Conservation (phyloP, 768 basidiomycete species). For the Mycena rosella region DNA sequence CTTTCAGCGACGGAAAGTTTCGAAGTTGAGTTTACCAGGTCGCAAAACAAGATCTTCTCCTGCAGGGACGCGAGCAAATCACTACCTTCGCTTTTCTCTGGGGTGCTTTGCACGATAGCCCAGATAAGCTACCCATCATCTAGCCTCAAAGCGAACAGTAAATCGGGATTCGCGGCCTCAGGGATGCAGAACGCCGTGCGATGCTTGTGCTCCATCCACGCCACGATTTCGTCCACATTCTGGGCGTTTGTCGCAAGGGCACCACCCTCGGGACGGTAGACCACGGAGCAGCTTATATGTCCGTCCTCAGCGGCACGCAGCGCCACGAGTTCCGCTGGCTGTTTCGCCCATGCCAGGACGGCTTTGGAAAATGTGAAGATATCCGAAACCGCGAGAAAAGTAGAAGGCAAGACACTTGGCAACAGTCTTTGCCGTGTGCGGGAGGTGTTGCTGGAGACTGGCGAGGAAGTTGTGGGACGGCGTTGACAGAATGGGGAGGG, state of each 20-base stretch:
- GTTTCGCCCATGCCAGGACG: conserved; percentile 51
- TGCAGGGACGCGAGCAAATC: neutral
- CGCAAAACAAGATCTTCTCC: conserved; percentile 1
- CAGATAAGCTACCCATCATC: conserved; percentile 52
- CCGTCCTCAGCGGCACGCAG: conserved; percentile 43
- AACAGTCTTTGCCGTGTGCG: neutral
- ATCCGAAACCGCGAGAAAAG: conserved; percentile 34
- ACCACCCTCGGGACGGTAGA: conserved; percentile 38
- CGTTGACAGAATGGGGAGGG: neutral
- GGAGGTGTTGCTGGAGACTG: neutral
- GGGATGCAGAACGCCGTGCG: conserved; percentile 57
- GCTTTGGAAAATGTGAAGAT: conserved; percentile 52
- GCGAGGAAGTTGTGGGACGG: conserved; percentile 1
- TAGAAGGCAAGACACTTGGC: conserved; percentile 4
- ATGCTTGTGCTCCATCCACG: conserved; percentile 42
- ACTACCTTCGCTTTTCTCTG: neutral
- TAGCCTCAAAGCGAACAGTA: conserved; percentile 55
- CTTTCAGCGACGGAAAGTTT: no score
- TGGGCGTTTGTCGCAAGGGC: conserved; percentile 52
- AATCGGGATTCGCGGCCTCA: conserved; percentile 53
- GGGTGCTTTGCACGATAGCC: conserved; percentile 57
- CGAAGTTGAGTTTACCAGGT: neutral
- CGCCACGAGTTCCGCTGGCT: conserved; percentile 54
- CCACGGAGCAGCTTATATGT: conserved; percentile 42
- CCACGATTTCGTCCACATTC: no score